phyloP scores from a whole-genome alignment of 2,329 filamentous ascomycete genomes.

The Corniculantispora saksenae region DNA sequence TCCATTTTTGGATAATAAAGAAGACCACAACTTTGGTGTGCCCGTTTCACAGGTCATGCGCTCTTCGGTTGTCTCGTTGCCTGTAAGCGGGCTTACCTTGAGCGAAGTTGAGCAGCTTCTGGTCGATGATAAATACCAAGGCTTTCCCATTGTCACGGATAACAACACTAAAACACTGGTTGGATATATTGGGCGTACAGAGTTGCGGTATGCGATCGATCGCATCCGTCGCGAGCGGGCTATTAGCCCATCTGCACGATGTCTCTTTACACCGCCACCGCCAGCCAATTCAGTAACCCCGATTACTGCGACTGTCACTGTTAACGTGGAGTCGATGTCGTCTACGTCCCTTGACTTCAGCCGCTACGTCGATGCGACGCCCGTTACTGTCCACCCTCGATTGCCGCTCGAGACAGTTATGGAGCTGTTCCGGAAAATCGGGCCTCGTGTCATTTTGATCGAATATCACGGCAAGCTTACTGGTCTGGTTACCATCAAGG shows the following conservation, averaged over 20 bases:
- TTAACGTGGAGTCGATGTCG: conserved; percentile 57
- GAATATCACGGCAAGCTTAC: conserved; percentile 83
- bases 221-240: conserved; percentile 70
- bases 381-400: conserved; percentile 86
- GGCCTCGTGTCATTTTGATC: conserved; percentile 87
- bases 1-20: conserved; percentile 94
- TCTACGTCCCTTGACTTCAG: conserved; percentile 73
- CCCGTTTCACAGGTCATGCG: conserved; percentile 92
- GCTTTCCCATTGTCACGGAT: conserved; percentile 88
- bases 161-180: conserved; percentile 69
- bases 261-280: conserved; percentile 65
- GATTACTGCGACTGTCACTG: conserved; percentile 50
- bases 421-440: conserved; percentile 98
- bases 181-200: conserved; percentile 90
- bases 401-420: conserved; percentile 94
- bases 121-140: conserved; percentile 79
- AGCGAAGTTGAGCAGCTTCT: conserved; percentile 77
- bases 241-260: conserved; percentile 68
- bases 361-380: conserved; percentile 85
- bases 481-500: conserved; percentile 92
- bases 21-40: conserved; percentile 95
- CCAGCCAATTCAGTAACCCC: conserved; percentile 35
- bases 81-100: conserved; percentile 72
- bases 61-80: conserved; percentile 70
- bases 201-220: conserved; percentile 87